These are phyloP conservation scores for Actinidia chinensis DNA, from an alignment of 179 eudicot species.

Conservation along the genomic window DNA sequence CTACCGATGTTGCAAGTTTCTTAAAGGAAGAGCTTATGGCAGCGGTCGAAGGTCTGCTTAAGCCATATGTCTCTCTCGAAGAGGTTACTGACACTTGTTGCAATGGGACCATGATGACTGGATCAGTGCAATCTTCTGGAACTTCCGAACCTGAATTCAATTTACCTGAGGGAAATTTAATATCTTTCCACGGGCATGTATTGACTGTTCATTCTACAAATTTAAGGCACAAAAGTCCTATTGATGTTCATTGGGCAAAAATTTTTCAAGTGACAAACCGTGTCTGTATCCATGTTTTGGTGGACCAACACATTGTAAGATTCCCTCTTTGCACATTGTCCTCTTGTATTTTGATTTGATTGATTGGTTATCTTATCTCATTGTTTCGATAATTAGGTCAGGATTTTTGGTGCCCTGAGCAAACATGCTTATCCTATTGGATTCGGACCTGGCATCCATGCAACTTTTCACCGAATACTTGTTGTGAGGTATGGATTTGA, in stretches of 20 bases:
- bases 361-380: constrained; percentile 22
- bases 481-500: constrained; percentile 48
- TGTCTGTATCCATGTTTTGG: constrained; percentile 60
- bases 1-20: constrained; percentile 34
- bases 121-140: constrained; percentile 30
- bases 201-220: constrained; percentile 42
- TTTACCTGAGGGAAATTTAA: constrained; percentile 65
- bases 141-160: constrained; percentile 26
- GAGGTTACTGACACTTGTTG: constrained; percentile 24
- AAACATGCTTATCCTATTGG: constrained; percentile 64
- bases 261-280: constrained; percentile 28
- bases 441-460: constrained; percentile 68
- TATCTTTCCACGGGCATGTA: constrained; percentile 65
- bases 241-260: constrained; percentile 32
- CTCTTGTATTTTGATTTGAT: constrained; percentile 16
- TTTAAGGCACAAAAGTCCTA: constrained; percentile 22
- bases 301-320: constrained; percentile 55
- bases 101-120: constrained; percentile 24
- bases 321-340: constrained; percentile 12
- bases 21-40: constrained; percentile 35
- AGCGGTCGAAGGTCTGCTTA: constrained; percentile 28
- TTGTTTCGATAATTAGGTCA: constrained; percentile 44
- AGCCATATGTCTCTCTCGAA: constrained; percentile 26
- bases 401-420: constrained; percentile 46
- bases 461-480: constrained; percentile 71